These are phyloP conservation scores for Madurella fahalii DNA, from an alignment of 2,329 filamentous ascomycete species.

Conservation along the genomic window DNA sequence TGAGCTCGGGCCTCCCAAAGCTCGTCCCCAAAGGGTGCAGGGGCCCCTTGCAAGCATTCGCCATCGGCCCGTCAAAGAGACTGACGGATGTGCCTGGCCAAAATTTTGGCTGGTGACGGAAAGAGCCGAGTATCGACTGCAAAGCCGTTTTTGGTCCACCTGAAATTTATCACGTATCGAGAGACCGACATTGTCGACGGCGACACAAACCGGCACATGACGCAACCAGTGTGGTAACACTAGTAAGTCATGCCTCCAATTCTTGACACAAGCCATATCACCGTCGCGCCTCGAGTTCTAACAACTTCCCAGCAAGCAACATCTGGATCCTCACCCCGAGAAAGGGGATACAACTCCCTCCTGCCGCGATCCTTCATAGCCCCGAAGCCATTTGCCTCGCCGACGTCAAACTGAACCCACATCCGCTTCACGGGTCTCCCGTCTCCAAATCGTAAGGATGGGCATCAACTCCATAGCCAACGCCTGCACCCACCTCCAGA, in stretches of 20 bases:
- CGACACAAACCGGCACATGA: neutral
- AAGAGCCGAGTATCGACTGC: slow-evolving; percentile 14
- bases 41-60: slow-evolving; percentile 1
- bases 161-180: slow-evolving; percentile 9
- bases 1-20: neutral
- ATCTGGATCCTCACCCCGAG: neutral
- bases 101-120: slow-evolving; percentile 20
- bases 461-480: slow-evolving; percentile 67
- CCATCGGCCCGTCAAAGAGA: neutral
- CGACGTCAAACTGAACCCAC: neutral
- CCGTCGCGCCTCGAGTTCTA: neutral
- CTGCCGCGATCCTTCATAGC: neutral
- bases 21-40: neutral
- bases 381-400: neutral
- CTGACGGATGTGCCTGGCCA: slow-evolving; percentile 6
- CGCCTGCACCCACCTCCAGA: slow-evolving; percentile 88
- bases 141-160: slow-evolving; percentile 6
- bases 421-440: neutral
- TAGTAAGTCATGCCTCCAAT: too few relatives aligned
- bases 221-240: neutral
- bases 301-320: neutral
- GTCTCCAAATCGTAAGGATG: slow-evolving; percentile 26
- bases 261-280: too few relatives aligned
- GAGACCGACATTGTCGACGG: neutral
- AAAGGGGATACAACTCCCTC: neutral